Evolutionary conservation across 2,329 filamentous ascomycete species (phyloP).

Genomic region (Exophiala oligosperma): DNA sequence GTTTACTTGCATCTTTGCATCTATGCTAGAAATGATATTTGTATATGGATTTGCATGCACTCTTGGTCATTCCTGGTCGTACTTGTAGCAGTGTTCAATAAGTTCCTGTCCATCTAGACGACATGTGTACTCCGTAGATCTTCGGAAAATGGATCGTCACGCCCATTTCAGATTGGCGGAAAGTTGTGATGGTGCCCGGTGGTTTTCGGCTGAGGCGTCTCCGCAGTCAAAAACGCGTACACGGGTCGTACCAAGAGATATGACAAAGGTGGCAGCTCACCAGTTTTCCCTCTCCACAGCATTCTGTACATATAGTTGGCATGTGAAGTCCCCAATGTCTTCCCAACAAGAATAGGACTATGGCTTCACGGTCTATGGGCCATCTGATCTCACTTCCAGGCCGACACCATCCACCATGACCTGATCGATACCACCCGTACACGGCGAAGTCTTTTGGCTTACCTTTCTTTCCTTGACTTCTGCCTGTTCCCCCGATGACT

Average conservation of each 20-base stretch:
- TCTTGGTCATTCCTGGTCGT: no score
- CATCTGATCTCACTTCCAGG: background rate
- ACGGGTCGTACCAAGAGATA: background rate
- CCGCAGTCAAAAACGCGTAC: background rate
- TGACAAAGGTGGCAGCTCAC: background rate
- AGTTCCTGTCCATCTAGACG: no score
- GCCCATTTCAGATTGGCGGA: no score
- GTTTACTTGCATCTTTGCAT: slow-evolving; percentile 11
- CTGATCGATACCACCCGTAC: background rate
- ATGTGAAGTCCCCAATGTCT: slow-evolving; percentile 16
- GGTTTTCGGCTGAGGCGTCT: no score
- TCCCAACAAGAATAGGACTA: slow-evolving; percentile 9
- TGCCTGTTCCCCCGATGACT: slow-evolving; percentile 20
- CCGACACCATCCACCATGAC: slow-evolving; percentile 12
- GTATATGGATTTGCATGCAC: background rate
- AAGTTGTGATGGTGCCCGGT: no score
- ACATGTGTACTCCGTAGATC: no score
- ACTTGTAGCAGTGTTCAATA: no score
- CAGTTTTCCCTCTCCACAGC: background rate
- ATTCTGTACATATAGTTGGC: background rate
- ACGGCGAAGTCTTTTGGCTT: background rate
- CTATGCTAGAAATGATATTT: slow-evolving; percentile 12
- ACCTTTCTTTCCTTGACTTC: background rate
- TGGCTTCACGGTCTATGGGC: slow-evolving; percentile 5
- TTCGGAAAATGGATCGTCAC: no score